Base-by-base conservation (phyloP, 352 stramenopile genomes). In the Pythium biforme region DNA sequence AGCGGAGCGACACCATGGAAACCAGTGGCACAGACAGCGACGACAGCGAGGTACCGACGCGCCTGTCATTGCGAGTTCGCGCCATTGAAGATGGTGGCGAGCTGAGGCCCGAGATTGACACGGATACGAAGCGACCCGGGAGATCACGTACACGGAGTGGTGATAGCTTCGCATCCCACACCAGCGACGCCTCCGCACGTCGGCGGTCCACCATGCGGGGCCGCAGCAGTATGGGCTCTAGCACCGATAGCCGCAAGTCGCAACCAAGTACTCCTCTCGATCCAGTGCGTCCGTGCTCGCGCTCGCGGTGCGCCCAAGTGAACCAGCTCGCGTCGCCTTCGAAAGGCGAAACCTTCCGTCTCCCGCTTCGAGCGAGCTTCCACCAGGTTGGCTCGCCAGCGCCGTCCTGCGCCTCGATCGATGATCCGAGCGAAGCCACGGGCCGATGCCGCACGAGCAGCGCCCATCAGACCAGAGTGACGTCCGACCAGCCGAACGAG, bases 1-100 rank as follows among this genome's bases (percentile, higher is more conserved):
- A 62, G 23, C 43, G 50, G 22, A 57, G 50, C 50, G 50, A 37
- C 50, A 57, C 50, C 8, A 45, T 57, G 50, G 50, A 57, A 47
- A 57, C 50, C 14, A 57, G 50, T 22, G 50, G 50, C 31, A 57
- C 50, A 14, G 50, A 57, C 22, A 47, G 29, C 19, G 50, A 57
- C 33, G 50, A 47, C 19, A 57, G 50, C 20, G 50, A 57, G 11
- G 41, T 33, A 7, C 50, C 50, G 17, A 33, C 23, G 4, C 10
- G 31, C 11, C 50, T 57, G 3, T 57, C 50, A 20, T 22, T 57
- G 50, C n/a, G 39, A 19, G 50, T 46, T 22, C 22, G 46, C 17
- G 17, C 17, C 20, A 22, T 41, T 10, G 20, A 57, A 19, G 31
- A 47, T 6, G 50, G 47, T 12, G 12, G 37, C n/a, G 37, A 43